Percentiles rank a stretch among this genome's conserved stretches.
These are phyloP conservation scores for Podaxis pistillaris DNA, from an alignment of 768 basidiomycete species.

Conservation along the genomic window DNA sequence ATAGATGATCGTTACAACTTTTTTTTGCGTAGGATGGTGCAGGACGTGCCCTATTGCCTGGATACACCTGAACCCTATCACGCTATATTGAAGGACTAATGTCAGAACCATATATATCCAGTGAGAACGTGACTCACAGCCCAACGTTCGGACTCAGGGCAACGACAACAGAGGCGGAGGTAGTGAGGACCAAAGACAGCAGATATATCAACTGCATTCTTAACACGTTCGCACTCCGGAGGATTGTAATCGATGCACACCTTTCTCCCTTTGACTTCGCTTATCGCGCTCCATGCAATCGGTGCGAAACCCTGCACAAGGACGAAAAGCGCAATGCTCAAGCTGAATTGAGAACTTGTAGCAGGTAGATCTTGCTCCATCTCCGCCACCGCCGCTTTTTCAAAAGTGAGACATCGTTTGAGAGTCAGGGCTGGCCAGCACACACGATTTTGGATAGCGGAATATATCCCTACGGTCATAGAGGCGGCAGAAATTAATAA, in stretches of 20 bases:
- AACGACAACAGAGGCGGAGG: conserved; percentile 53
- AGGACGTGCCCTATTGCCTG: conserved; percentile 59
- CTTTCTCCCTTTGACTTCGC: conserved; percentile 77
- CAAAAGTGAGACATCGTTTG: neutral
- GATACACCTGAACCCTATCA: conserved; percentile 67
- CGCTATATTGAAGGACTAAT: conserved; percentile 22
- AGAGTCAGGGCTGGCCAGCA: neutral
- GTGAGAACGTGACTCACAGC: conserved; percentile 33
- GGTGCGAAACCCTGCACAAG: conserved; percentile 69
- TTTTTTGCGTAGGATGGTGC: neutral
- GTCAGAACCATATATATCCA: neutral
- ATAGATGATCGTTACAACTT: neutral
- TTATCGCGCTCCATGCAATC: conserved; percentile 64
- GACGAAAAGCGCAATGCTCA: conserved; percentile 69
- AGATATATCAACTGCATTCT: conserved; percentile 48
- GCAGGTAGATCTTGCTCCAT: conserved; percentile 63
- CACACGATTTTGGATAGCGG: conserved; percentile 67
- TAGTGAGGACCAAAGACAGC: conserved; percentile 49
- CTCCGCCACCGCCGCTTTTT: conserved; percentile 57
- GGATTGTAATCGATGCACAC: conserved; percentile 28
- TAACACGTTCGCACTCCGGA: no score
- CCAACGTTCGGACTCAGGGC: conserved; percentile 54
- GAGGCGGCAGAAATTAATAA: conserved; percentile 48
- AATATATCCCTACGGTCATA: conserved; percentile 55
- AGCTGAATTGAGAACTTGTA: conserved; percentile 58